These are phyloP conservation scores for Croton setiger DNA, from an alignment of 441 rosid species.

Conservation along the genomic window DNA sequence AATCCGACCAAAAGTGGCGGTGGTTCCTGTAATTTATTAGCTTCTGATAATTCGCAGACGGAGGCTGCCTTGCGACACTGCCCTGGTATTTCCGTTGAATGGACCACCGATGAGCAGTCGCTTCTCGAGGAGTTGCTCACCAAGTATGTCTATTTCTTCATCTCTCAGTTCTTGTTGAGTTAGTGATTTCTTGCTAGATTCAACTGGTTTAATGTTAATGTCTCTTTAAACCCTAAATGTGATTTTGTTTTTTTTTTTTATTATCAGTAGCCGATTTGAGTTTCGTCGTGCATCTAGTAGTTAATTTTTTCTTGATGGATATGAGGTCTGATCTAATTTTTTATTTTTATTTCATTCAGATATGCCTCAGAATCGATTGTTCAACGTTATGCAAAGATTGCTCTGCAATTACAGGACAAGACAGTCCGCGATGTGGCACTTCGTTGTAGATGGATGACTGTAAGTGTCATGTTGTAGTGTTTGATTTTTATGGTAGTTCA, in stretches of 20 bases:
- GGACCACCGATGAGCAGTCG: conserved; percentile 70
- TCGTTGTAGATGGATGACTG: conserved; percentile 81
- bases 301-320: too few species aligned
- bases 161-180: neutral
- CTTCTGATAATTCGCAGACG: conserved; percentile 33
- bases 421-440: conserved; percentile 75
- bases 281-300: neutral
- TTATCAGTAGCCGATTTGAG: neutral
- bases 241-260: too few species aligned
- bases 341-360: conserved; percentile 25
- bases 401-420: conserved; percentile 61
- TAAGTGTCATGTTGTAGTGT: conserved; percentile 26
- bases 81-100: conserved; percentile 59
- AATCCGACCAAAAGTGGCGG: conserved; percentile 44
- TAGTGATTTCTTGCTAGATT: neutral
- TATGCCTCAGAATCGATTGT: conserved; percentile 47
- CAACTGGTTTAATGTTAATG: neutral
- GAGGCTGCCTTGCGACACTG: conserved; percentile 56
- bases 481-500: neutral
- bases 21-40: conserved; percentile 14
- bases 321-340: neutral
- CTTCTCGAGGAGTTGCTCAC: conserved; percentile 58
- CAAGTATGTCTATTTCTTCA: conserved; percentile 29
- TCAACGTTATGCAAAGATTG: conserved; percentile 72
- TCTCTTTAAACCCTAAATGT: neutral